Evolutionary conservation across 139 green algal genomes (phyloP).

Genomic region (Chlorella sp.): DNA sequence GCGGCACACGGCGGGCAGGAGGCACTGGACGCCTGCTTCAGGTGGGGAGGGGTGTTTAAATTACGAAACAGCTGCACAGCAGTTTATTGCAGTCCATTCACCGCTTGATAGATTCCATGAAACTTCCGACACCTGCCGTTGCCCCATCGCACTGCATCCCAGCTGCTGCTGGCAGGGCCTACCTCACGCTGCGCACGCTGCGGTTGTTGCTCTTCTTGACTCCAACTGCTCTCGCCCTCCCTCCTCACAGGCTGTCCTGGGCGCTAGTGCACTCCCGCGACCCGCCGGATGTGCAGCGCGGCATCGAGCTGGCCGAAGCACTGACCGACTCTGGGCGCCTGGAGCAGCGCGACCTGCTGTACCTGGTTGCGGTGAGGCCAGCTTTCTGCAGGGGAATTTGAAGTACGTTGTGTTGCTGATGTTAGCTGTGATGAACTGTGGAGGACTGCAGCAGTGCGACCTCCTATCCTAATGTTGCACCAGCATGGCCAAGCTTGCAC

Average conservation of each 20-base stretch:
- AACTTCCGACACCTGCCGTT: too few species aligned
- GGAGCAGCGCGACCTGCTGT: slow-evolving; percentile 18
- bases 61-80: too few species aligned
- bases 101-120: too few species aligned
- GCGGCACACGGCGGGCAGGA: slow-evolving; percentile 39
- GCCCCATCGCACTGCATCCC: too few species aligned
- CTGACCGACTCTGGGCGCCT: neutral
- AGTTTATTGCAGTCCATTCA: too few species aligned
- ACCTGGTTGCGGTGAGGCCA: slow-evolving; percentile 25
- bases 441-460: too few species aligned
- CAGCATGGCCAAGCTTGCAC: too few species aligned
- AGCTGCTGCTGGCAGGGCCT: too few species aligned
- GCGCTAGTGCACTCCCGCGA: slow-evolving; percentile 43
- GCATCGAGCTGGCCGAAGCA: slow-evolving; percentile 36
- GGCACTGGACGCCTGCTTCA: slow-evolving; percentile 33
- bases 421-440: neutral
- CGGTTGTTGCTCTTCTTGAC: neutral
- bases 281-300: slow-evolving; percentile 19
- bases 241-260: slow-evolving; percentile 50
- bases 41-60: neutral
- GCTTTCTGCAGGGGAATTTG: neutral
- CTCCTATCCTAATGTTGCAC: too few species aligned
- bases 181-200: neutral
- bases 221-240: too few species aligned
- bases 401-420: neutral